Evolutionary conservation across 306 rosid genomes (phyloP).

Genomic region (Quercus ilex): DNA sequence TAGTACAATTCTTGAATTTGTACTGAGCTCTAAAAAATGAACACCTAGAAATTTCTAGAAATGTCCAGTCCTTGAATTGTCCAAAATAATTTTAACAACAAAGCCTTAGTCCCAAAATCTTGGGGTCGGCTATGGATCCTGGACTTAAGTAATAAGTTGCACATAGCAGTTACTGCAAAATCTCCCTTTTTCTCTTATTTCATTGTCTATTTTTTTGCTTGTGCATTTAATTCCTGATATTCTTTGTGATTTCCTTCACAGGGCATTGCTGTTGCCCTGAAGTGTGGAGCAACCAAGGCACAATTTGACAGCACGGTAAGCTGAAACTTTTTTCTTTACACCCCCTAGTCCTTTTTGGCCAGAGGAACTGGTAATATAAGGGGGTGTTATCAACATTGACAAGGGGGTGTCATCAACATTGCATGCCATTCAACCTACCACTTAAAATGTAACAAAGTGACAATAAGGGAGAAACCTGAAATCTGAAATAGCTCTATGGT

Average conservation of each 20-base stretch:
- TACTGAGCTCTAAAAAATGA: background rate
- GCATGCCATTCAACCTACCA: background rate
- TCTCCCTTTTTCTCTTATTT: background rate
- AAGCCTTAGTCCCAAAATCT: no score
- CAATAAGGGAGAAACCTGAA: background rate
- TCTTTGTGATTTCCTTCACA: constrained; percentile 20
- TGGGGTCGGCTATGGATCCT: no score
- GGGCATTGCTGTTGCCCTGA: constrained; percentile 89
- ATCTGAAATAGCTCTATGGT: background rate
- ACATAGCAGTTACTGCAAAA: background rate
- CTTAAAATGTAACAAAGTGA: background rate
- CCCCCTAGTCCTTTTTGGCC: background rate
- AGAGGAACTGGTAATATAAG: background rate
- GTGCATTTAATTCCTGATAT: background rate
- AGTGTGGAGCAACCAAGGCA: constrained; percentile 93
- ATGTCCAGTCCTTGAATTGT: no score
- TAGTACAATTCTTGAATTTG: background rate
- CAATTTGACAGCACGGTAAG: constrained; percentile 96
- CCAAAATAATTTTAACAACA: no score
- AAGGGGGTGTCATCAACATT: background rate
- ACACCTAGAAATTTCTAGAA: no score
- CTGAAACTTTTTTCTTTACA: background rate
- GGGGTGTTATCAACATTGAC: background rate
- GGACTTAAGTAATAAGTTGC: background rate
- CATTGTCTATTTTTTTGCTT: background rate